phyloP scores from a whole-genome alignment of 179 eudicot species.

The Beta macrorhiza region DNA sequence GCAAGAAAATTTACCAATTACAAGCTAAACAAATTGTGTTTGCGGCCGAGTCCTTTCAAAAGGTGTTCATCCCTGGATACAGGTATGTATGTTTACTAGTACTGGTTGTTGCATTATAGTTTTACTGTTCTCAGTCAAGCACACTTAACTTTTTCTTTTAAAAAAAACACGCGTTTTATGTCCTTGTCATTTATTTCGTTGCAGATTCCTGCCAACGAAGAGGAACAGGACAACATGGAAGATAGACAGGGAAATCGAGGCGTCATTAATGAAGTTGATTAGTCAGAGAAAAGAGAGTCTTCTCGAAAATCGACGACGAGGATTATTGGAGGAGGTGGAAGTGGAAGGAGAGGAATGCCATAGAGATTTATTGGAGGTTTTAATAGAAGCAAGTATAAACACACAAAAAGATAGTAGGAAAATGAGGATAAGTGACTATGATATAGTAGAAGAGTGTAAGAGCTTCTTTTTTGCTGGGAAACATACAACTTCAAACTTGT shows the following conservation, averaged over 20 bases:
- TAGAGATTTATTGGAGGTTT: constrained; percentile 31
- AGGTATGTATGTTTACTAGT: constrained; percentile 33
- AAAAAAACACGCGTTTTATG: constrained; percentile 1
- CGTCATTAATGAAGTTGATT: constrained; percentile 30
- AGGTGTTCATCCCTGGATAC: constrained; percentile 62
- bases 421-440: constrained; percentile 43
- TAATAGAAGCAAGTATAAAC: constrained; percentile 25
- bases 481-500: constrained; percentile 81
- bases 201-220: constrained; percentile 39
- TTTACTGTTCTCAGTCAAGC: constrained; percentile 5
- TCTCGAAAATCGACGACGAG: not conserved
- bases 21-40: constrained; percentile 63
- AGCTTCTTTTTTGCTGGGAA: constrained; percentile 91
- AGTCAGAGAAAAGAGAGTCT: constrained; percentile 25
- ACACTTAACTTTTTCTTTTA: not conserved
- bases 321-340: not conserved
- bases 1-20: constrained; percentile 57
- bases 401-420: not conserved
- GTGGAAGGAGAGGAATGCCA: constrained; percentile 11
- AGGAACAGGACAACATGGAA: constrained; percentile 37
- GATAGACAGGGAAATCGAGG: constrained; percentile 33
- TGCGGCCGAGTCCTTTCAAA: constrained; percentile 72
- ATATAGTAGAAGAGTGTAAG: constrained; percentile 93
- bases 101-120: not conserved
- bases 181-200: not conserved